Evolutionary conservation across 2,329 filamentous ascomycete genomes (phyloP), one percentile per base, ranked within the genome.

Genomic region (Stromatinia cepivora): DNA sequence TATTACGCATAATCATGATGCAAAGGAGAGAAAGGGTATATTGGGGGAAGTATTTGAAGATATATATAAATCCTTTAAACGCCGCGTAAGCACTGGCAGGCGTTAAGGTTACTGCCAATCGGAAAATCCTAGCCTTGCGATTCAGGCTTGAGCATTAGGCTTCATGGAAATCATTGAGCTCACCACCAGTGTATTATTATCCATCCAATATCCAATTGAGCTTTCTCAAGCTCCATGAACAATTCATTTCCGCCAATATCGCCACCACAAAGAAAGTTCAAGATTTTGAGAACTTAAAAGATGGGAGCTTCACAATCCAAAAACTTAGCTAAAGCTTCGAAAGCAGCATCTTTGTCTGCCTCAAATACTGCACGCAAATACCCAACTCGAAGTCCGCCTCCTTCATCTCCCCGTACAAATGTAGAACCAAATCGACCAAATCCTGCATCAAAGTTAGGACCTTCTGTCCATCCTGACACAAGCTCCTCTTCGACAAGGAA

Each of bases 221-320:
- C 28, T 34, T 54, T 36, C 54, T 10, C 22, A 13, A 58, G 36
- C 31, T 63, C 13, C 31, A 25, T 50, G 22, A 25, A 36, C 9
- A 39, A 42, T 46, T 48, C 25, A 48, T 52, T 28, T 45, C 48
- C 39, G 34, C 15, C 28, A 45, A 70, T 25, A 31, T n/a, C 56
- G n/a, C 22, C 54, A 46, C 34, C 22, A 28, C 11, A 3, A 36
- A n/a, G 46, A 48, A 53, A 20, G 5, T 50, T 53, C 25, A 54
- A 39, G 6, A 31, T 56, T 53, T 39, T 9, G 15, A 52, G 2
- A 4, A n/a, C 13, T 59, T 25, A 22, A 66, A 48, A 59, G 1
- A 78, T 78, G 76, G 76, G 76, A 1, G 70, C 72, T 13, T 73
- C 74, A 48, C 56, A 72, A 59, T 78, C 76, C 6, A 78, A 77